Conservation (phyloP, 805 yeast genomes). For the Kuraishia floccosa region DNA sequence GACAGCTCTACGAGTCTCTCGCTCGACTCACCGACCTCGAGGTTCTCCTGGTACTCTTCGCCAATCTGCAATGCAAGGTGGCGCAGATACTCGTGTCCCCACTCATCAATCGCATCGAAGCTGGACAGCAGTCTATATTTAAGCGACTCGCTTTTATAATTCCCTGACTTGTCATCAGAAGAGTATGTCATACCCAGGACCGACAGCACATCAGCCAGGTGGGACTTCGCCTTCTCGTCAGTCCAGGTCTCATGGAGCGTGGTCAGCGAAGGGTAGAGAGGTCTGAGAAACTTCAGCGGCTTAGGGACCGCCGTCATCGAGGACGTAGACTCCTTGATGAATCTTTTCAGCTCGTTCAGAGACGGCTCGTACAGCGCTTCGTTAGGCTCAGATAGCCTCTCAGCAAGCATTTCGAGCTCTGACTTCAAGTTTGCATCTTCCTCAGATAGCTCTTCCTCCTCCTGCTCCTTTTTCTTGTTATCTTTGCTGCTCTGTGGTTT, state of each 20-base stretch:
- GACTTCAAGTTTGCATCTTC: conserved; percentile 84
- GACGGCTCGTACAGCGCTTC: conserved; percentile 42
- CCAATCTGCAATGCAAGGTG: conserved; percentile 95
- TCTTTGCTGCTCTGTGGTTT: conserved; percentile 8
- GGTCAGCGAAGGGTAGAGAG: conserved; percentile 65
- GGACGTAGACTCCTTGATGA: conserved; percentile 86
- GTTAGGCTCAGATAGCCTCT: conserved; percentile 52
- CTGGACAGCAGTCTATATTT: conserved; percentile 55
- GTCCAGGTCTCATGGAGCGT: conserved; percentile 62
- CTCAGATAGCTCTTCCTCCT: conserved; percentile 82
- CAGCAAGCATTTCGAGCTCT: conserved; percentile 81
- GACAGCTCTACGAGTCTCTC: conserved; percentile 47
- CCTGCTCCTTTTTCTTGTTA: conserved; percentile 5
- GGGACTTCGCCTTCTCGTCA: conserved; percentile 30
- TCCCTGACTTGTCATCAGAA: conserved; percentile 31
- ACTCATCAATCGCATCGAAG: conserved; percentile 50
- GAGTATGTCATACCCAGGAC: conserved; percentile 93
- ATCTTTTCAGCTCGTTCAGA: conserved; percentile 60
- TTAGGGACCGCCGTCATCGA: conserved; percentile 99
- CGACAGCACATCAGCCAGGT: conserved; percentile 81
- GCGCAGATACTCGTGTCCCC: conserved; percentile 99
- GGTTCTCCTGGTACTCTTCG: conserved; percentile 55
- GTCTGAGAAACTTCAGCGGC: conserved; percentile 90
- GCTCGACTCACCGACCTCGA: conserved; percentile 8
- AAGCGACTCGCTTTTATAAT: conserved; percentile 55